Percentiles rank a stretch among this genome's conserved stretches.
Evolutionary conservation across 2,329 filamentous ascomycete genomes (phyloP).

Genomic region (Pezicula rhizophila): DNA sequence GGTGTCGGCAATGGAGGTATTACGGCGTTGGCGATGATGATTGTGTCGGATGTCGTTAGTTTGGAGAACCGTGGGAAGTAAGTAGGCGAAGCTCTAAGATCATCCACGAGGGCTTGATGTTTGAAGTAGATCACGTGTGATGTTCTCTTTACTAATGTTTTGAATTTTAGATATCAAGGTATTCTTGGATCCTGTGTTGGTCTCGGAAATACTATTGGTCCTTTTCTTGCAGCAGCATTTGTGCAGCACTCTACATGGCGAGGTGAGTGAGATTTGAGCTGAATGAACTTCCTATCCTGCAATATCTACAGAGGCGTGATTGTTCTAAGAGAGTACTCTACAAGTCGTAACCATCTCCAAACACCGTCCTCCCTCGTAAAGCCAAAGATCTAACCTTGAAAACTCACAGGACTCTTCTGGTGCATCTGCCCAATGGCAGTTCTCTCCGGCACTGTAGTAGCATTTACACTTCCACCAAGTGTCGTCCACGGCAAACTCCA

Average conservation of each 20-base stretch:
- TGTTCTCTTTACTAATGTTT: conserved; percentile 5
- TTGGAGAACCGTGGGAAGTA: conserved; percentile 52
- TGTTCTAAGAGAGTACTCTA: no score
- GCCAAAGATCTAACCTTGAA: no score
- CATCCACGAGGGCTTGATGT: neutral
- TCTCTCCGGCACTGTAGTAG: conserved; percentile 38
- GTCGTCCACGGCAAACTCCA: conserved; percentile 41
- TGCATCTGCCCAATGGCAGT: conserved; percentile 45
- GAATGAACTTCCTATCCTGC: no score
- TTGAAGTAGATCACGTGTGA: neutral
- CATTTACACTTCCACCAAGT: conserved; percentile 44
- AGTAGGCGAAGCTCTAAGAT: conserved; percentile 1
- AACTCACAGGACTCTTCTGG: conserved; percentile 32
- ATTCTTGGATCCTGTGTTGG: conserved; percentile 35
- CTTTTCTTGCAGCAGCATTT: conserved; percentile 37
- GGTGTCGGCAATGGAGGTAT: conserved; percentile 59
- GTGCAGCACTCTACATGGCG: conserved; percentile 34
- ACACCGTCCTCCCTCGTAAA: no score
- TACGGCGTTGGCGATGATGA: conserved; percentile 53
- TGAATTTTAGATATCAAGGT: conserved; percentile 31
- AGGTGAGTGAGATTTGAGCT: conserved; percentile 7
- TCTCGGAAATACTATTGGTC: conserved; percentile 36
- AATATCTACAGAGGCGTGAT: no score
- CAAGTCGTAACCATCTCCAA: no score
- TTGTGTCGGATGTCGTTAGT: conserved; percentile 54